phyloP scores from a whole-genome alignment of 106 monocot genomes.

The Dioscorea dumetorum region DNA sequence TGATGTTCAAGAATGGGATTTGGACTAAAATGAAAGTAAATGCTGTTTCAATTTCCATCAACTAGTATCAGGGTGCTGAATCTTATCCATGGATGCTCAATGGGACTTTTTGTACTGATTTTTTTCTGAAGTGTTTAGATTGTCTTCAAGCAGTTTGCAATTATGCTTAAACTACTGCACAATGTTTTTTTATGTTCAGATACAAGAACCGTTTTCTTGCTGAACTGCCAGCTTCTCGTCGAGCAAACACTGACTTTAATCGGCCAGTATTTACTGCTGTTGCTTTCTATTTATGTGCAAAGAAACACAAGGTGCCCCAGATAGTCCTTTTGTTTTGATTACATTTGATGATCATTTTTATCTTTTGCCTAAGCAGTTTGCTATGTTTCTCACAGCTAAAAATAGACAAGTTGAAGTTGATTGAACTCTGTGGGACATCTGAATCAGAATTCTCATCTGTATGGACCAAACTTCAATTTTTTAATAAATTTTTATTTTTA shows the following conservation, averaged over 20 bases:
- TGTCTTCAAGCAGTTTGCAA: not conserved
- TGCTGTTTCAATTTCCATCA: too few relatives aligned
- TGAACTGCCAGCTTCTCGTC: slow-evolving; percentile 73
- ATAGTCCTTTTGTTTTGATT: not conserved
- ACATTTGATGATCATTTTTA: not conserved
- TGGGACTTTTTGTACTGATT: too few relatives aligned
- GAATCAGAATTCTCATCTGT: slow-evolving; percentile 84
- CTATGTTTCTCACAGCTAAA: slow-evolving; percentile 48
- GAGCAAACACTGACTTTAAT: slow-evolving; percentile 72
- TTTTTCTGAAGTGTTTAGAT: too few relatives aligned
- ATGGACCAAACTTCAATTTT: slow-evolving; percentile 10
- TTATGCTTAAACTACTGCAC: not conserved
- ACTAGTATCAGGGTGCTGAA: too few relatives aligned
- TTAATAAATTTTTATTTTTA: not conserved
- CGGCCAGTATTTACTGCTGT: slow-evolving; percentile 94
- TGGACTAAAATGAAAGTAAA: too few relatives aligned
- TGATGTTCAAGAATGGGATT: too few relatives aligned
- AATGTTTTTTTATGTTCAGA: slow-evolving; percentile 15
- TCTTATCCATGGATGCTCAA: too few relatives aligned
- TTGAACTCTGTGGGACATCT: slow-evolving; percentile 81
- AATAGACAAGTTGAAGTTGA: slow-evolving; percentile 83
- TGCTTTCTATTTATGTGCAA: slow-evolving; percentile 92
- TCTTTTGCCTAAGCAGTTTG: not conserved
- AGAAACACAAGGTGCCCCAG: slow-evolving; percentile 72
- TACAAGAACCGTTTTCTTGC: slow-evolving; percentile 76